These are phyloP conservation scores for Circinella umbellata DNA, from an alignment of 371 early-diverging fungal species.

Conservation along the genomic window DNA sequence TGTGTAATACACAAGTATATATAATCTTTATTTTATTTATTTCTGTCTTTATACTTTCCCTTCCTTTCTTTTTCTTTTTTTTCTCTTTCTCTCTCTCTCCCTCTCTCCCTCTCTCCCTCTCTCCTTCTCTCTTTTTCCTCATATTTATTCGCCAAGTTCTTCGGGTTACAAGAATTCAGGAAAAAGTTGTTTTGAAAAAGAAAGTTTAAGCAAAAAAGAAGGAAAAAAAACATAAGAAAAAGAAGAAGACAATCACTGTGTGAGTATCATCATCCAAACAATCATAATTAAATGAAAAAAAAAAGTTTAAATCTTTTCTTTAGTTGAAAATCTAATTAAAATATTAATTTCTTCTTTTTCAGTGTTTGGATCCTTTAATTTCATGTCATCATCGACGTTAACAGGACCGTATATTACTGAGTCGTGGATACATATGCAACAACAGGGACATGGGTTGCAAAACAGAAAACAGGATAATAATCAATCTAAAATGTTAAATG, in stretches of 20 bases:
- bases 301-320: background rate
- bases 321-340: background rate
- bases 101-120: background rate
- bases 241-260: too few species aligned
- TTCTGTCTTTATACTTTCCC: background rate
- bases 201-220: background rate
- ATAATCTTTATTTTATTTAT: background rate
- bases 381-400: conserved; percentile 54
- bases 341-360: background rate
- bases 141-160: background rate
- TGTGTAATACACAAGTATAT: too few species aligned
- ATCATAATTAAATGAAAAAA: background rate
- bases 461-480: conserved; percentile 16
- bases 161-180: background rate
- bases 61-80: background rate
- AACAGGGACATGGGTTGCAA: conserved; percentile 31
- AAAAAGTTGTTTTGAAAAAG: conserved; percentile 3
- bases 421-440: conserved; percentile 51
- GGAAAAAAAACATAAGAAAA: background rate
- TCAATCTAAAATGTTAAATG: conserved; percentile 10
- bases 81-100: background rate
- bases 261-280: too few species aligned
- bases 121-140: conserved; percentile 1
- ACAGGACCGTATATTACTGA: conserved; percentile 42
- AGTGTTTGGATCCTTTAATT: background rate